These are phyloP conservation scores for Cutaneotrichosporon sp. DNA, from an alignment of 1,284 basidiomycete species.

Conservation along the genomic window DNA sequence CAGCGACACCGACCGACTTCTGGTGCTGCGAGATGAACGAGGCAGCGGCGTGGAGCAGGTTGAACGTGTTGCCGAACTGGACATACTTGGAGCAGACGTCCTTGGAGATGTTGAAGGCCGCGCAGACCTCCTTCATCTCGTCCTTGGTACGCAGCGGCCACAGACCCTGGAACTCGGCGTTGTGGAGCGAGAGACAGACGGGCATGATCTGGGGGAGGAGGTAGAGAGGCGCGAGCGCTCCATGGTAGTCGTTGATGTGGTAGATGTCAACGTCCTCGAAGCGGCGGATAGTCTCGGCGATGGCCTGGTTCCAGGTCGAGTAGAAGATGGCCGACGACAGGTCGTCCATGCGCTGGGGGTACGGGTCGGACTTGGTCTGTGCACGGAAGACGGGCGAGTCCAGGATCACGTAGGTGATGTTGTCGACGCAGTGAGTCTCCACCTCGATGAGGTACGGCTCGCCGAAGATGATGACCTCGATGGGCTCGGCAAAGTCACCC, in stretches of 20 bases:
- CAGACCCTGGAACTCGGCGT: constrained; percentile 92
- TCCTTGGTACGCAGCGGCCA: constrained; percentile 94
- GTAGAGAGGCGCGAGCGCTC: constrained; percentile 84
- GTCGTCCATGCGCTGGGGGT: constrained; percentile 94
- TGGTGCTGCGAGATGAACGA: constrained; percentile 89
- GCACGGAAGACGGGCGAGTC: constrained; percentile 93
- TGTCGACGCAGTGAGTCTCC: constrained; percentile 85
- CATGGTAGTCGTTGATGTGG: constrained; percentile 76
- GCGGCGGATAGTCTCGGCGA: constrained; percentile 81
- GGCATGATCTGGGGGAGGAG: constrained; percentile 85
- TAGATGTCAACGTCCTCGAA: constrained; percentile 79
- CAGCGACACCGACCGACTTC: constrained; percentile 86
- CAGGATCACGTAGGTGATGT: constrained; percentile 88
- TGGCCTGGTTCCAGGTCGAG: constrained; percentile 95
- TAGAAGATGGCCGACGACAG: constrained; percentile 93
- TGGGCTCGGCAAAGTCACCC: constrained; percentile 85
- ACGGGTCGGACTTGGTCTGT: constrained; percentile 89
- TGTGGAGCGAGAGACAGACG: constrained; percentile 88
- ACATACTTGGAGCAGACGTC: constrained; percentile 92
- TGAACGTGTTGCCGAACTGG: constrained; percentile 95
- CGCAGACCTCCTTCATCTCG: constrained; percentile 96
- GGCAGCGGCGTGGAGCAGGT: constrained; percentile 85
- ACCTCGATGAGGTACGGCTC: constrained; percentile 93
- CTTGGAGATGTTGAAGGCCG: constrained; percentile 93
- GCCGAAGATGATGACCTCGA: constrained; percentile 93